Percentiles rank a stretch among this genome's conserved stretches.
Evolutionary conservation across 495 filamentous ascomycete species (phyloP).

Genomic region (Trichoderma asperelloides): DNA sequence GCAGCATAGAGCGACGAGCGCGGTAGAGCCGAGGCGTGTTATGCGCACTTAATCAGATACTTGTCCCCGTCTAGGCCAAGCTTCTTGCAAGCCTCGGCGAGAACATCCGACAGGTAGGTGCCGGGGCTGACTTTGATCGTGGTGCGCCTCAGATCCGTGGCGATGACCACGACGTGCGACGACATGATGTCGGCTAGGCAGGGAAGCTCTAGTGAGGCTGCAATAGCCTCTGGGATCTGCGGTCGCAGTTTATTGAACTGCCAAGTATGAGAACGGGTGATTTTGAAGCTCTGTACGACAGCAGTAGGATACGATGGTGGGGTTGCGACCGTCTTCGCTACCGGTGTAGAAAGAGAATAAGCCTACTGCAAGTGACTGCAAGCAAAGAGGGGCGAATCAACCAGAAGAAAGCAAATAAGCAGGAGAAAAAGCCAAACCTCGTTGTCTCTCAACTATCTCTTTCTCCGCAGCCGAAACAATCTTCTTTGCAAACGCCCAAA

Average conservation of each 20-base stretch:
- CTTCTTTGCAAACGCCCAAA: not conserved
- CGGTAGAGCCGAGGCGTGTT: not conserved
- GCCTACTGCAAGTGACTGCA: not conserved
- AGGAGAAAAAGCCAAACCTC: not conserved
- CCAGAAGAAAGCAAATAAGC: not conserved
- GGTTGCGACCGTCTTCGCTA: not conserved
- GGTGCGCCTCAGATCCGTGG: constrained; percentile 59
- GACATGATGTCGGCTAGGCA: constrained; percentile 48
- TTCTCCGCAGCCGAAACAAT: not conserved
- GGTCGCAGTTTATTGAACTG: not conserved
- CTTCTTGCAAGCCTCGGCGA: constrained; percentile 79
- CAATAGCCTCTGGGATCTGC: not conserved
- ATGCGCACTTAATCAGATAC: constrained; percentile 69
- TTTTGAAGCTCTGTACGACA: not conserved
- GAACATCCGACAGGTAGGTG: constrained; percentile 70
- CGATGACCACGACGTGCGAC: constrained; percentile 81
- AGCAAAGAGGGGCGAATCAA: not conserved
- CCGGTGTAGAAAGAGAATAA: not conserved
- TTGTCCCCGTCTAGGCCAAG: constrained; percentile 61
- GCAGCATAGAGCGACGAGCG: not conserved
- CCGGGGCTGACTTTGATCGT: constrained; percentile 77
- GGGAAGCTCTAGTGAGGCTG: not conserved
- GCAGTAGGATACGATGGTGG: not conserved
- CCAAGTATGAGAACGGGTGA: not conserved
- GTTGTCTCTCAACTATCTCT: not conserved